Evolutionary conservation across 116 monocot genomes (phyloP), one percentile per base, ranked within the genome.

Genomic region (Dioscorea cayenensis): DNA sequence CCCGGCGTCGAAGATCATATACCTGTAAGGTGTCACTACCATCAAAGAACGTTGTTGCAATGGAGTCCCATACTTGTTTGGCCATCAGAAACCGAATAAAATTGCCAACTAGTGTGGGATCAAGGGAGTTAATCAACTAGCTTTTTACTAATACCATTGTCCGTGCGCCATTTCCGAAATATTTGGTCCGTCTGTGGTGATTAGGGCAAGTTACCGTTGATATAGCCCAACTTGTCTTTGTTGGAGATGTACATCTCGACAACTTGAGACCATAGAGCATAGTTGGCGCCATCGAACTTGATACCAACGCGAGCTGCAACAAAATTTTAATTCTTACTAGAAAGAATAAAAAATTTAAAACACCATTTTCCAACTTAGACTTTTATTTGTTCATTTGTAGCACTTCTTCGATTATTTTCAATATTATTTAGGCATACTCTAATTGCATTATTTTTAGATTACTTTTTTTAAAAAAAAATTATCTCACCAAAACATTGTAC

Each of bases 261-360:
- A 72, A 72, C 72, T 14, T 72, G 36, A 61, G 72, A 72, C 72
- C 61, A 72, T n/a, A n/a, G n/a, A n/a, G n/a, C n/a, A n/a, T n/a
- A n/a, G 10, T 38, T 72, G 37, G 72, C 3, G 16, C 72, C 72
- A 62, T 62, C 61, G 37, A 72, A 62, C 72, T 72, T 72, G 36
- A 72, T 72, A 37, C 37, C 38, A 28, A 55, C 28, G 23, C 52
- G 19, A 5, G n/a, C 20, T 0, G 10, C 58, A 19, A 20, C 10
- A 59, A 5, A 12, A 3, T n/a, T n/a, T n/a, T n/a, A n/a, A n/a
- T n/a, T n/a, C n/a, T n/a, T n/a, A n/a, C n/a, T n/a, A n/a, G n/a
- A n/a, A n/a, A n/a, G n/a, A n/a, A n/a, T n/a, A n/a, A n/a, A n/a
- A n/a, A n/a, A n/a, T n/a, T n/a, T n/a, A n/a, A n/a, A n/a, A n/a